A percentile compares a stretch with the other conserved stretches of the same genome.
Conservation (phyloP, 345 rosid species). For the Citrus cavaleriei region DNA sequence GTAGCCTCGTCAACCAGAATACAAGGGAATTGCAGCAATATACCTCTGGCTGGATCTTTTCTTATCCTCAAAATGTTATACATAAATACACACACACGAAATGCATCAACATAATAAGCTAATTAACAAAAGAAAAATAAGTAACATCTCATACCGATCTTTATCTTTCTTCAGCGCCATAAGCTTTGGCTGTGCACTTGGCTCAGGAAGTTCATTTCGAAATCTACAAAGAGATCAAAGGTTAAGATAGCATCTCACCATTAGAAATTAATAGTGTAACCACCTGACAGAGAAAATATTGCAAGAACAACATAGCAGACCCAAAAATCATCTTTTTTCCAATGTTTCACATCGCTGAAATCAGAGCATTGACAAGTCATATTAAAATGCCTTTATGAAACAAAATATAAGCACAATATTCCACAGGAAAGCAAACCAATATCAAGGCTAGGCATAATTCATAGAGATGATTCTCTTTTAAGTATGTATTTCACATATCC, state of each 20-base stretch:
- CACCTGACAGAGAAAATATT: neutral
- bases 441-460: neutral
- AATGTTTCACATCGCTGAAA: neutral
- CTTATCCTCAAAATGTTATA: neutral
- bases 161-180: slow-evolving; percentile 77
- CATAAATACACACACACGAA: neutral
- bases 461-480: neutral
- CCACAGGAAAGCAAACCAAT: neutral
- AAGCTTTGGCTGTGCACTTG: slow-evolving; percentile 84
- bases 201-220: slow-evolving; percentile 97
- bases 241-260: slow-evolving; percentile 4
- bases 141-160: slow-evolving; percentile 62
- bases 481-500: no score
- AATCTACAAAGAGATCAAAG: slow-evolving; percentile 48
- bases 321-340: neutral
- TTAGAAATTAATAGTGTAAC: neutral
- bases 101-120: neutral
- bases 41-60: neutral
- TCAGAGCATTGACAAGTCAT: neutral
- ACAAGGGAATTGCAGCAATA: neutral
- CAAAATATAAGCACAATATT: neutral
- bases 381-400: neutral
- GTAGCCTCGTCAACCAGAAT: neutral
- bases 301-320: slow-evolving; percentile 3
- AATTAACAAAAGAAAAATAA: slow-evolving; percentile 4